Evolutionary conservation across 2,329 filamentous ascomycete species (phyloP).

Genomic region (Aureobasidium leucospermi): DNA sequence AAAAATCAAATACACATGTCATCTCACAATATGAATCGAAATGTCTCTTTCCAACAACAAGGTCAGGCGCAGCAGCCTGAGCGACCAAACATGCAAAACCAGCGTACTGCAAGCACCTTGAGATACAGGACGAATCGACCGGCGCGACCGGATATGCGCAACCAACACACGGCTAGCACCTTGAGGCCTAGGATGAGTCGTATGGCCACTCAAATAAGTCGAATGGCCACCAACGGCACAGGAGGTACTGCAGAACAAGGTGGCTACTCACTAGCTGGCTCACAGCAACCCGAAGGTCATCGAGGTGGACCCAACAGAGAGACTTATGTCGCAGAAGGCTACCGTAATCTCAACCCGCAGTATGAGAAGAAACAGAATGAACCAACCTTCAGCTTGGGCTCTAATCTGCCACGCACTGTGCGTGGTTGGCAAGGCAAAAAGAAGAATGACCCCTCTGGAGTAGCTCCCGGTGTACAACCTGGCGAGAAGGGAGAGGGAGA

Average conservation of each 20-base stretch:
- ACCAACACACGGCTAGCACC: background rate
- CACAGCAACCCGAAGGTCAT: background rate
- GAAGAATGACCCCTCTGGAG: background rate
- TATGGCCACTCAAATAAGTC: background rate
- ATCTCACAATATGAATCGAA: background rate
- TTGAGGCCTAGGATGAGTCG: background rate
- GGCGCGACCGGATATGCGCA: background rate
- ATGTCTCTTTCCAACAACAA: background rate
- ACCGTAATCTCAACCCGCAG: slow-evolving; percentile 21
- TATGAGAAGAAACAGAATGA: slow-evolving; percentile 20
- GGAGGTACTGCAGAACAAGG: background rate
- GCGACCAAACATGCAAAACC: slow-evolving; percentile 1
- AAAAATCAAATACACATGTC: too few species aligned
- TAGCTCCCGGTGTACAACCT: slow-evolving; percentile 13
- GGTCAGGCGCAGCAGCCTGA: background rate
- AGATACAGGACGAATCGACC: background rate
- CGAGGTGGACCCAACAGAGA: slow-evolving; percentile 17
- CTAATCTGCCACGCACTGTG: slow-evolving; percentile 23
- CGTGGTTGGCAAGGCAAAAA: slow-evolving; percentile 17
- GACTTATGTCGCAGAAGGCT: slow-evolving; percentile 23
- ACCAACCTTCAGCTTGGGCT: slow-evolving; percentile 21
- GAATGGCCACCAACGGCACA: background rate
- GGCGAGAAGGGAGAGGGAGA: slow-evolving; percentile 21
- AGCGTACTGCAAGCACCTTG: background rate
- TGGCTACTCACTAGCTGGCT: slow-evolving; percentile 10